Conservation (phyloP, 2,329 filamentous ascomycete genomes). For the Aspergillus cejpii region DNA sequence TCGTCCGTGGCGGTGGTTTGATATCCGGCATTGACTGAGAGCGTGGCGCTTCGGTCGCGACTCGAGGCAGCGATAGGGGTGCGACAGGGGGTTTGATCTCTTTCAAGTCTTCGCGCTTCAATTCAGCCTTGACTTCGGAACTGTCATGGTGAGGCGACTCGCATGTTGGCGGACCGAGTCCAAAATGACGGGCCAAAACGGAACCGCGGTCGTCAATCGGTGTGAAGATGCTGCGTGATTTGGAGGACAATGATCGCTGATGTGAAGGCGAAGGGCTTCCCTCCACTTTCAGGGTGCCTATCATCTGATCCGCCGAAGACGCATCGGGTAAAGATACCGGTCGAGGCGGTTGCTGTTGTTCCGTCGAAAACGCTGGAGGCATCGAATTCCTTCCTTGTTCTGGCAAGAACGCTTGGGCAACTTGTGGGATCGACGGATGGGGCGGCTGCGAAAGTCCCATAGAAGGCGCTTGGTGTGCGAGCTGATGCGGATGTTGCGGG, state of each 20-base stretch:
- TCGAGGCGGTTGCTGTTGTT: slow-evolving; percentile 52
- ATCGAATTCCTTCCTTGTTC: slow-evolving; percentile 69
- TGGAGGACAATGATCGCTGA: slow-evolving; percentile 59
- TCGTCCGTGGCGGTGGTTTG: slow-evolving; percentile 68
- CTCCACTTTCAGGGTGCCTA: slow-evolving; percentile 36
- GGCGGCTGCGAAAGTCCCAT: slow-evolving; percentile 32
- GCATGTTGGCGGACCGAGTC: slow-evolving; percentile 54
- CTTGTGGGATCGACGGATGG: slow-evolving; percentile 43
- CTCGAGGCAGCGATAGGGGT: slow-evolving; percentile 49
- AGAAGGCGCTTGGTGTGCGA: slow-evolving; percentile 21
- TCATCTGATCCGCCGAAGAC: slow-evolving; percentile 50
- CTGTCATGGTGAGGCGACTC: slow-evolving; percentile 42
- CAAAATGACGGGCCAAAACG: slow-evolving; percentile 76
- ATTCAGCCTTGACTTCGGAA: slow-evolving; percentile 30
- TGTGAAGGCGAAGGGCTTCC: slow-evolving; percentile 43
- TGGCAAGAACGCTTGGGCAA: slow-evolving; percentile 66
- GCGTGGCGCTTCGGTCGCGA: slow-evolving; percentile 41
- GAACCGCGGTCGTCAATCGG: slow-evolving; percentile 91
- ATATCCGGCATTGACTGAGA: slow-evolving; percentile 58
- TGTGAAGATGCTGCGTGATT: slow-evolving; percentile 90
- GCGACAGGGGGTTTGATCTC: slow-evolving; percentile 58
- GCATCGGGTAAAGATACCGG: slow-evolving; percentile 55
- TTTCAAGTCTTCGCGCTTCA: slow-evolving; percentile 38
- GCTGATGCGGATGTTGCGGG: slow-evolving; percentile 35
- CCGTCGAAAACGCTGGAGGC: slow-evolving; percentile 61